Evolutionary conservation across 768 basidiomycete species (phyloP), one percentile per base, ranked within the genome.

Genomic region (Saitozyma sp.): DNA sequence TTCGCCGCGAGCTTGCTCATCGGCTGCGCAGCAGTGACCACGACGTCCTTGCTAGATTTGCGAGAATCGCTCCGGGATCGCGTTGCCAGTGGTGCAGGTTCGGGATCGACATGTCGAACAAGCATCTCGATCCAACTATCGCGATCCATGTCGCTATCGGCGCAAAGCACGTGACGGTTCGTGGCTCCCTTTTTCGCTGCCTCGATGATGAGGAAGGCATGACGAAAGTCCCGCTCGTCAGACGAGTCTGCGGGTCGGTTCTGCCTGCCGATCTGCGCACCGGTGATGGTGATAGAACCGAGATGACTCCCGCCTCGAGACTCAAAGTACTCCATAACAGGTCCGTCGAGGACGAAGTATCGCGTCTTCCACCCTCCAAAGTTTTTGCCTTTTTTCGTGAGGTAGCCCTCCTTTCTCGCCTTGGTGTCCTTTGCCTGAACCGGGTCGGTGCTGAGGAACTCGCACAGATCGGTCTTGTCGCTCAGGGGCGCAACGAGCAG

Each of bases 351-450:
- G 8, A 97, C 92, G 72, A 98, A 98, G 80, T 88, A 99, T 49
- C 96, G 85, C 29, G 92, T 92, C 76, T 95, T 94, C 95, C 92
- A 94, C 2, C 95, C 93, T 50, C 96, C 96, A 80, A 98, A 97
- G 74, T 92, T 96, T 82, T 97, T 92, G 19, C 94, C 94, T 61
- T 92, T 85, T 81, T 97, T 97, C 17, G 95, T 97, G 42, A 96
- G 82, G 77, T 95, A 95, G 14, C 94, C 95, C 79, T 95, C 91
- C 80, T 95, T 96, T 81, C 93, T 87, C 37, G 90, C 90, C 86
- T 85, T 17, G 89, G 56, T 61, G 3, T 46, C 48, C 46, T 67
- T 89, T 2, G 90, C 88, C 64, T 87, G 87, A 42, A 93, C 85
- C 58, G 95, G 84, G 74, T 95, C 94, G 7, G 90, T 90, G 38